These are phyloP conservation scores for Ascochyta koolunga DNA, from an alignment of 2,329 filamentous ascomycete species.

Conservation along the genomic window DNA sequence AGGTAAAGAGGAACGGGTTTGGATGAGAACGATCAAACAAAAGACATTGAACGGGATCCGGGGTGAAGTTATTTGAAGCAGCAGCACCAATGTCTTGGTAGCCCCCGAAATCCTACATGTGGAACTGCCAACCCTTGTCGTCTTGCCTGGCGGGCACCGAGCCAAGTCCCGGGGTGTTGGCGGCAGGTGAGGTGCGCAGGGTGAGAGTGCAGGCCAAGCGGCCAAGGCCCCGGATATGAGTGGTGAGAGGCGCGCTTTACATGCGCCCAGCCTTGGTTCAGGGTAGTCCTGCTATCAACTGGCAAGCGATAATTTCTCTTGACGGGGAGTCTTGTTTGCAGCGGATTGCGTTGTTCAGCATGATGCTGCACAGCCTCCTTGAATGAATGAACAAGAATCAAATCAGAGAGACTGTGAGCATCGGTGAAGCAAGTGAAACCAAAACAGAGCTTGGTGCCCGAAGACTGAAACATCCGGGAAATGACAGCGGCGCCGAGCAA, in stretches of 20 bases:
- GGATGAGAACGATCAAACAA: constrained; percentile 31
- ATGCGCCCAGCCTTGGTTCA: constrained; percentile 45
- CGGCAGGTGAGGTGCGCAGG: constrained; percentile 33
- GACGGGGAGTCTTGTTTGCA: constrained; percentile 22
- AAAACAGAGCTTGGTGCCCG: constrained; percentile 15
- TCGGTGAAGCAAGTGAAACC: constrained; percentile 4
- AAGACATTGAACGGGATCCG: constrained; percentile 33
- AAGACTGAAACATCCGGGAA: constrained; percentile 13
- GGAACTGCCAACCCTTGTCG: constrained; percentile 47
- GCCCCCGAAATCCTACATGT: constrained; percentile 33
- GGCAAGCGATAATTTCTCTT: constrained; percentile 16
- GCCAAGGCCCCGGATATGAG: constrained; percentile 31
- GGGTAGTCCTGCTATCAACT: constrained; percentile 30
- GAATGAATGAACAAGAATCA: constrained; percentile 3
- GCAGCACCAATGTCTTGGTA: constrained; percentile 36
- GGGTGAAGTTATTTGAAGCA: constrained; percentile 42
- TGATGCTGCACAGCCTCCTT: constrained; percentile 37
- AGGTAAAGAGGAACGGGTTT: constrained; percentile 35
- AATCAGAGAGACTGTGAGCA: constrained; percentile 1
- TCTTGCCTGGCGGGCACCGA: constrained; percentile 35
- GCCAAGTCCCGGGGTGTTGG: constrained; percentile 43
- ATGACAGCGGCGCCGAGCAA: constrained; percentile 15
- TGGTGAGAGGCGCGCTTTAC: constrained; percentile 31
- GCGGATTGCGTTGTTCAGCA: constrained; percentile 31
- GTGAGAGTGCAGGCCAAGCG: constrained; percentile 37